These are phyloP conservation scores for Blastobotrys buckinghamii DNA, from an alignment of 1,139 yeast species.

Conservation along the genomic window DNA sequence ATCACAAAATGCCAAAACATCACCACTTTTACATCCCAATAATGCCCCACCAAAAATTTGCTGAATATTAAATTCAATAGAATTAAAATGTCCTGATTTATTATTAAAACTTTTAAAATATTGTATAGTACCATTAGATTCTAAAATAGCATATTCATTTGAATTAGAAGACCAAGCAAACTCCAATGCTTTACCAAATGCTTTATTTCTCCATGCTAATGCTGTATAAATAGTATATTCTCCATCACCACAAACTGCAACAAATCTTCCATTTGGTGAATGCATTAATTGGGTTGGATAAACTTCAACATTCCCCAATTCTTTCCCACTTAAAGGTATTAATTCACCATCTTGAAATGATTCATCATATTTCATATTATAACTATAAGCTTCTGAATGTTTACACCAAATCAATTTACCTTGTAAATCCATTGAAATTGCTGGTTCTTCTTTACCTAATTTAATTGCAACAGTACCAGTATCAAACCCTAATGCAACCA, in stretches of 20 bases:
- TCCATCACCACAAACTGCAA: constrained; percentile 96
- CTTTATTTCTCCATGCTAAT: constrained; percentile 95
- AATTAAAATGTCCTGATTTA: constrained; percentile 52
- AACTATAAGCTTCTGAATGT: constrained; percentile 82
- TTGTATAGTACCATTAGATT: constrained; percentile 57
- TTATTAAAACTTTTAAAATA: constrained; percentile 83
- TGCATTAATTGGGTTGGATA: constrained; percentile 84
- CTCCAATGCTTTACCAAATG: constrained; percentile 85
- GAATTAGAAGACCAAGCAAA: constrained; percentile 96
- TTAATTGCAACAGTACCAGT: constrained; percentile 85
- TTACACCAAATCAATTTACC: constrained; percentile 90
- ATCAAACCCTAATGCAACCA: constrained; percentile 90
- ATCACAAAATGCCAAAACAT: constrained; percentile 81
- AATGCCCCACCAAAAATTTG: constrained; percentile 83
- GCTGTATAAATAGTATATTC: constrained; percentile 96
- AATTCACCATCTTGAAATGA: constrained; percentile 63
- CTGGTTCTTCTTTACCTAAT: constrained; percentile 91
- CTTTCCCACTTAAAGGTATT: constrained; percentile 71
- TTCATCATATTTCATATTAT: constrained; percentile 63
- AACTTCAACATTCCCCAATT: constrained; percentile 85
- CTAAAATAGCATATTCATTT: constrained; percentile 78
- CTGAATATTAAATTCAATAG: constrained; percentile 58
- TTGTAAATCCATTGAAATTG: constrained; percentile 85
- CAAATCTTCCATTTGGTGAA: constrained; percentile 97
- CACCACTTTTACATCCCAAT: constrained; percentile 65